Conservation (phyloP, 78 protist genomes). For the Dictyostelium purpureum region DNA sequence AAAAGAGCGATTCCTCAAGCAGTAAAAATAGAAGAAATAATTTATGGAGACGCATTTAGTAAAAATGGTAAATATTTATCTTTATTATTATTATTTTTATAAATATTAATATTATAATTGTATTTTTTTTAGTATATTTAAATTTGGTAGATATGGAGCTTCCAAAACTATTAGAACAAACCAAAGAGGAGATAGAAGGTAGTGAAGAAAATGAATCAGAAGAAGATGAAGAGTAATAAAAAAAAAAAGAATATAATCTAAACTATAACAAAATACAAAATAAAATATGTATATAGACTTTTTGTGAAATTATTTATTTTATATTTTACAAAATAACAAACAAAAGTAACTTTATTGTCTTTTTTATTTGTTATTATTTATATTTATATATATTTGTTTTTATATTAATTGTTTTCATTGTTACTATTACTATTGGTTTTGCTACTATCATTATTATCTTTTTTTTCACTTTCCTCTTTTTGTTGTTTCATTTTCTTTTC, state of each 20-base stretch:
- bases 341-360: not conserved
- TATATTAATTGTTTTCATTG: not conserved
- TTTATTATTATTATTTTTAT: not conserved
- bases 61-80: slow-evolving; percentile 20
- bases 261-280: no score
- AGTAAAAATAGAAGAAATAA: not conserved
- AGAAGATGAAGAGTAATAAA: not conserved
- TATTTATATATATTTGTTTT: not conserved
- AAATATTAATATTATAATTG: not conserved
- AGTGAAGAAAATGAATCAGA: not conserved
- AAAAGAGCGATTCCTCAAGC: slow-evolving; percentile 12
- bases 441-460: not conserved
- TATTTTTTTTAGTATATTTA: slow-evolving; percentile 3
- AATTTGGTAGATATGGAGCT: slow-evolving; percentile 13
- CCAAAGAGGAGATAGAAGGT: not conserved
- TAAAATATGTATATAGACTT: no score
- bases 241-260: not conserved
- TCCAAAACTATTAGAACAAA: not conserved
- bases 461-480: not conserved
- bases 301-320: not conserved
- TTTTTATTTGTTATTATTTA: not conserved
- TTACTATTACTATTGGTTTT: not conserved
- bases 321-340: not conserved
- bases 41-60: slow-evolving; percentile 8
- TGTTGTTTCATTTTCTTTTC: not conserved